Evolutionary conservation across 768 basidiomycete species (phyloP).

Genomic region (Phaeotremella fagi): DNA sequence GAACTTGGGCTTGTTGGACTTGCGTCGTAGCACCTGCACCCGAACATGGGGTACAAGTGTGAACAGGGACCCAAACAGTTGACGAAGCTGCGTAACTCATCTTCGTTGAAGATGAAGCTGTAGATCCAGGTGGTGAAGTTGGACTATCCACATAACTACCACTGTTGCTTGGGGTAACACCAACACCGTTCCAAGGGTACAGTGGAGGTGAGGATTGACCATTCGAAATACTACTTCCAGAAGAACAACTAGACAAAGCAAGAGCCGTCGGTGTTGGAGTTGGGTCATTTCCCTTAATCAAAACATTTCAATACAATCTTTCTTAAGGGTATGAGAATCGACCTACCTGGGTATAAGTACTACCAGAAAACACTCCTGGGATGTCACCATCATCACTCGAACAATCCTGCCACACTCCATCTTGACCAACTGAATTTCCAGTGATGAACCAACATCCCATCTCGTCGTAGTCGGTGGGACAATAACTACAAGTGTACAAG

Average conservation of each 20-base stretch:
- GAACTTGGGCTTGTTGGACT: not conserved
- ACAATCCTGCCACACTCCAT: conserved; percentile 33
- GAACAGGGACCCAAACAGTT: conserved; percentile 17
- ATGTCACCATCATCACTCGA: conserved; percentile 24
- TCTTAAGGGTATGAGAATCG: not conserved
- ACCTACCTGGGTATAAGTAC: conserved; percentile 22
- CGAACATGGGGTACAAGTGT: conserved; percentile 25
- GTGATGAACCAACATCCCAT: conserved; percentile 37
- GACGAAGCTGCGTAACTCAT: not conserved
- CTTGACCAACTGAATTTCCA: conserved; percentile 22
- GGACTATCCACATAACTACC: not conserved
- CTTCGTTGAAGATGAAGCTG: conserved; percentile 1
- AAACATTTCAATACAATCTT: not conserved
- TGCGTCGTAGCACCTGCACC: not conserved
- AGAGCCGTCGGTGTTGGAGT: conserved; percentile 18
- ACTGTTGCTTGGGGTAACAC: not conserved
- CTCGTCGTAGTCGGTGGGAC: conserved; percentile 31
- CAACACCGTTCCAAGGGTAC: conserved; percentile 10
- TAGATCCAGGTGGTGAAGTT: no score
- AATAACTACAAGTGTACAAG: conserved; percentile 20
- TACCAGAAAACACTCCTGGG: conserved; percentile 27
- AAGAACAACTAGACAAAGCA: conserved; percentile 11
- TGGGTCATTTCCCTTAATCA: conserved; percentile 5
- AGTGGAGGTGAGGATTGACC: conserved; percentile 25
- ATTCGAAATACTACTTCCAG: conserved; percentile 22